phyloP scores from a whole-genome alignment of 352 stramenopile species.

The Globisporangium lucens region DNA sequence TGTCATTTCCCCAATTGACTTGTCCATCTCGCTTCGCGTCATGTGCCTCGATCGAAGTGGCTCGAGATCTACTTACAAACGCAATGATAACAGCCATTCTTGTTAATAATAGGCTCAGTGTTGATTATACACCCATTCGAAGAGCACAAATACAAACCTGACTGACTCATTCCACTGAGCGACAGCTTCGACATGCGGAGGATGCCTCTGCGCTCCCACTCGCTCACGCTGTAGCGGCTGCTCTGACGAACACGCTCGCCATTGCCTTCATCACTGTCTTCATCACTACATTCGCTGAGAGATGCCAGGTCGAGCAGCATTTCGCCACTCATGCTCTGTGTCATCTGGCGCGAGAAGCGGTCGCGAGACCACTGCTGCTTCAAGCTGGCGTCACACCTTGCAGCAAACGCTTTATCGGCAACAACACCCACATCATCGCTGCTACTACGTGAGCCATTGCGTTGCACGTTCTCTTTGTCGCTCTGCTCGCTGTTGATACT shows the following conservation, averaged over 20 bases:
- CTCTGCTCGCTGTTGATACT: constrained; percentile 1
- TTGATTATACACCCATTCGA: too few relatives aligned
- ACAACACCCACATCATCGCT: not conserved
- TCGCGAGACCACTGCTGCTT: not conserved
- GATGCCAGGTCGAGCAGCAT: not conserved
- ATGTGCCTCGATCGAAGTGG: not conserved
- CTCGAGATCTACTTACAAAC: not conserved
- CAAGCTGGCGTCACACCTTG: not conserved
- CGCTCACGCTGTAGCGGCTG: not conserved
- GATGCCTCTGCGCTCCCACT: constrained; percentile 8
- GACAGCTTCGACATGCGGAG: constrained; percentile 17
- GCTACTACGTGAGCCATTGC: not conserved
- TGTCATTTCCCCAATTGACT: constrained; percentile 22
- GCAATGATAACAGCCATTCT: not conserved
- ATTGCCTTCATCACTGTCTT: not conserved
- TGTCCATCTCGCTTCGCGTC: constrained; percentile 2
- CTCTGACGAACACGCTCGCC: not conserved
- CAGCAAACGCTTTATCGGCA: not conserved
- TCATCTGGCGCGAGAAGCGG: constrained; percentile 4
- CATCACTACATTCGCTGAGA: not conserved
- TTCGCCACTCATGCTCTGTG: constrained; percentile 4
- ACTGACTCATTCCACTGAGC: constrained; percentile 11
- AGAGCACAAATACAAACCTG: constrained; percentile 1
- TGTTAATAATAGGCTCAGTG: not conserved
- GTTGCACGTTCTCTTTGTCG: not conserved